Evolutionary conservation across 768 basidiomycete genomes (phyloP).

Genomic region (Cyclocybe aegerita): DNA sequence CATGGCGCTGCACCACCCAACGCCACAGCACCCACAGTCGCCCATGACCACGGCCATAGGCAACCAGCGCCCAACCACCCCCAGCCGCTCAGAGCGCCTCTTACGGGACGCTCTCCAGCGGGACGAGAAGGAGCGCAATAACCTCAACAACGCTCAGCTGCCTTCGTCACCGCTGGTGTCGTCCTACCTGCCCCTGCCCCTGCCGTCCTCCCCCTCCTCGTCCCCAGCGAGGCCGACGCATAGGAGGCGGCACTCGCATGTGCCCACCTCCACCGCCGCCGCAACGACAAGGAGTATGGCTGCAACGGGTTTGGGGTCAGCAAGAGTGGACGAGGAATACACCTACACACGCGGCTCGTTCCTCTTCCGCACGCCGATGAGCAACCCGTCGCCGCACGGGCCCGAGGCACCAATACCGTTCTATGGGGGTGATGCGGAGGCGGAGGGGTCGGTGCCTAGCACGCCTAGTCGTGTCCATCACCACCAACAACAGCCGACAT

Average conservation of each 20-base stretch:
- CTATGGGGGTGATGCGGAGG: background rate
- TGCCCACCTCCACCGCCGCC: constrained; percentile 16
- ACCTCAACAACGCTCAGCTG: background rate
- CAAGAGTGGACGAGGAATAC: constrained; percentile 12
- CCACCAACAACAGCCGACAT: background rate
- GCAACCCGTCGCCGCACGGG: too few species aligned
- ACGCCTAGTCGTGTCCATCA: background rate
- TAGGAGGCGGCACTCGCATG: constrained; percentile 29
- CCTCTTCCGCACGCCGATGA: constrained; percentile 33
- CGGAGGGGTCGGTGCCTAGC: background rate
- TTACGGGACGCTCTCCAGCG: constrained; percentile 54
- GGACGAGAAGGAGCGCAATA: constrained; percentile 39
- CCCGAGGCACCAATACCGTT: too few species aligned
- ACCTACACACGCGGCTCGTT: constrained; percentile 22
- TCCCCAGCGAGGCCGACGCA: constrained; percentile 10
- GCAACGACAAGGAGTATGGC: background rate
- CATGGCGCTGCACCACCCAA: constrained; percentile 5
- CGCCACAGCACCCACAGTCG: background rate
- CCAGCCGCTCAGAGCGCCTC: constrained; percentile 54
- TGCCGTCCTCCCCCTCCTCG: background rate
- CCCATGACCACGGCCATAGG: background rate
- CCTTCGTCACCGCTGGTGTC: constrained; percentile 8
- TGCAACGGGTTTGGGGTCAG: background rate
- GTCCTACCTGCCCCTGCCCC: constrained; percentile 1
- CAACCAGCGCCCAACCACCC: constrained; percentile 21